Base-by-base conservation (phyloP, 2,329 filamentous ascomycete genomes). In the Calonectria multiphialidica region DNA sequence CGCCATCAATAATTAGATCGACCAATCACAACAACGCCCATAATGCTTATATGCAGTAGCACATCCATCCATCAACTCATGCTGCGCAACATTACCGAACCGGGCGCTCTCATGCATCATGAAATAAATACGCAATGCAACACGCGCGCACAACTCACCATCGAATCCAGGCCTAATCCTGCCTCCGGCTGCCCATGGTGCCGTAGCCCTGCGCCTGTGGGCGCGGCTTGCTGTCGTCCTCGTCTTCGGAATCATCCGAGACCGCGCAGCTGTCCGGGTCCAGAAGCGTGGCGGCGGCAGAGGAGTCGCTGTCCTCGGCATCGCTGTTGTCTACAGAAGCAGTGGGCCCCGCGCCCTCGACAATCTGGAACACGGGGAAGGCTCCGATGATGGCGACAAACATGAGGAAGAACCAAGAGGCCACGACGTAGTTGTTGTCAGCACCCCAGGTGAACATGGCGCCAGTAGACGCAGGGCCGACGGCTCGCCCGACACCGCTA, bases 341-440 rank as follows among this genome's bases (percentile, higher is more conserved):
- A 37, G 75, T 83, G 81, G 83, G 95, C 86, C 94, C 94, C 10
- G 95, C 91, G 44, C 93, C 93, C 79, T 98, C 91, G 16, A 92
- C 88, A 1, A 97, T 89, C 84, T 92, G 93, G 82, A 92, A 94
- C 0, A 93, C 90, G 0, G 95, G 94, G 2, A 98, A 82, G 0
- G 91, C 91, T 21, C 94, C 93, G 2, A 95, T 59, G 0, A 90
- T 73, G 0, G 92, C 89, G 53, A 97, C 86, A 0, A 85, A 77
- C 0, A 91, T 88, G n/a, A 98, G 86, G 5, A 93, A 87, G 91
- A 94, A 98, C 90, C 94, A 98, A 0, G 96, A 93, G 0, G 94
- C 86, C 64, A 97, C 90, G 35, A 97, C 88, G 80, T 95, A 96
- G 0, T 94, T 94, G 35, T 88, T 86, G 78, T 93, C 90, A 1